Evolutionary conservation across 2,329 filamentous ascomycete genomes (phyloP).

Genomic region (Monosporascus sp.): DNA sequence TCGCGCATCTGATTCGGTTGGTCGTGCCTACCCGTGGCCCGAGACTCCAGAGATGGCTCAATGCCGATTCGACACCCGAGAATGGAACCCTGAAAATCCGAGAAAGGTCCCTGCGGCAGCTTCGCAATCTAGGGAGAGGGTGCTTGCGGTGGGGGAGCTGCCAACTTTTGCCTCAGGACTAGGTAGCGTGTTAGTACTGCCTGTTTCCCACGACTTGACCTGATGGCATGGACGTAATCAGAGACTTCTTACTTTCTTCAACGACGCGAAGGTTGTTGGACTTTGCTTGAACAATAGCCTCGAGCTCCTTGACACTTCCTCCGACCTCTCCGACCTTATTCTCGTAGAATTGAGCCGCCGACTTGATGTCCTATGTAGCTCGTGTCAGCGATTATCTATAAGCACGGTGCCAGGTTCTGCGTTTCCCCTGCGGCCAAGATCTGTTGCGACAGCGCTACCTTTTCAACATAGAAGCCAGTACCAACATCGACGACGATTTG

Average conservation of each 20-base stretch:
- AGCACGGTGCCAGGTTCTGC: background rate
- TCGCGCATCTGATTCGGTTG: no score
- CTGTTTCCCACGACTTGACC: conserved; percentile 3
- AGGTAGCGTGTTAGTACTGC: conserved; percentile 4
- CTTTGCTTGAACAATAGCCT: conserved; percentile 60
- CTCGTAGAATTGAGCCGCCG: conserved; percentile 52
- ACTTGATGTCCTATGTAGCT: conserved; percentile 41
- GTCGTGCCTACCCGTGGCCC: no score
- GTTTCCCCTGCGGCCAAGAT: no score
- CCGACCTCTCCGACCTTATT: conserved; percentile 48
- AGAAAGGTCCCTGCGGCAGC: conserved; percentile 8
- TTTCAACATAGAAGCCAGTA: conserved; percentile 57
- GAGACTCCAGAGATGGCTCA: no score
- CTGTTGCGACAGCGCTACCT: conserved; percentile 44
- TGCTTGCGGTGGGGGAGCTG: conserved; percentile 17
- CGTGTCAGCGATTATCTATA: conserved; percentile 5
- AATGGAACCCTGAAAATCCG: background rate
- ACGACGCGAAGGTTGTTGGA: conserved; percentile 78
- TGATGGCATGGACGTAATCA: conserved; percentile 15
- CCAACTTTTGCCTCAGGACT: conserved; percentile 42
- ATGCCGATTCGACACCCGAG: no score
- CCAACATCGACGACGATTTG: conserved; percentile 49
- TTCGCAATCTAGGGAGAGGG: background rate
- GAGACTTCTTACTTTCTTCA: conserved; percentile 64
- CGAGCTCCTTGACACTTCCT: conserved; percentile 50